Base-by-base conservation (phyloP, 805 yeast species). In the Yamadazyma nakazawae region DNA sequence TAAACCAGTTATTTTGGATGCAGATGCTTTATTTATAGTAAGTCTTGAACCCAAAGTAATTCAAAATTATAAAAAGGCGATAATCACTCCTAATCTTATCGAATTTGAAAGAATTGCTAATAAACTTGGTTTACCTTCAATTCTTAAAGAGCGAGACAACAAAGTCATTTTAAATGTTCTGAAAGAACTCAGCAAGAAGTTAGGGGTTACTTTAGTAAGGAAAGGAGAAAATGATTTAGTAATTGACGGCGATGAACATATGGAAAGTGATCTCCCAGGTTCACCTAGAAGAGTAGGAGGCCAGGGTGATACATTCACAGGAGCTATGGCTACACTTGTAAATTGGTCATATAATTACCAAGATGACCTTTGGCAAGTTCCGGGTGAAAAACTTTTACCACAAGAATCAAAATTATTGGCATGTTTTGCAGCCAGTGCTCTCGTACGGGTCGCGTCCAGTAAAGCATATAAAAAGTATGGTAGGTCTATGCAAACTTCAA, bases 251-350 rank as follows among this genome's bases (percentile, higher is more conserved):
- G 70, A 66, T 3, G 58, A 63, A 4, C 56, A 67, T 5, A 51
- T 87, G 6, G 55, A 66, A 2, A 77, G 75, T 50, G 73, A 72
- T 31, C 58, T 70, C 28, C 56, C 62, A 13, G 97, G 98, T 1
- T 84, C 94, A 6, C 64, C 68, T 42, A 85, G 88, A 58, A 74
- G 99, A 45, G 95, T 88, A 7, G 97, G 97, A 11, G 99, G 99
- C 0, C 98, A 94, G 67, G 99, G 99, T 21, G 99, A 94, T 57
- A 86, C 97, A 0, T 63, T 94, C 34, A 80, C 92, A 0, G 99
- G 99, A 0, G 71, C 88, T 19, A 66, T 90, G n/a, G 90, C 91
- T 1, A 84, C 96, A 0, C 72, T 92, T 57, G 58, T 87, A 30
- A 87, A 88, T 5, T 92, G 96, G 96, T 80, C 86, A 5, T 60